phyloP scores from a whole-genome alignment of 768 basidiomycete genomes.

The Lactifluus piperatus region DNA sequence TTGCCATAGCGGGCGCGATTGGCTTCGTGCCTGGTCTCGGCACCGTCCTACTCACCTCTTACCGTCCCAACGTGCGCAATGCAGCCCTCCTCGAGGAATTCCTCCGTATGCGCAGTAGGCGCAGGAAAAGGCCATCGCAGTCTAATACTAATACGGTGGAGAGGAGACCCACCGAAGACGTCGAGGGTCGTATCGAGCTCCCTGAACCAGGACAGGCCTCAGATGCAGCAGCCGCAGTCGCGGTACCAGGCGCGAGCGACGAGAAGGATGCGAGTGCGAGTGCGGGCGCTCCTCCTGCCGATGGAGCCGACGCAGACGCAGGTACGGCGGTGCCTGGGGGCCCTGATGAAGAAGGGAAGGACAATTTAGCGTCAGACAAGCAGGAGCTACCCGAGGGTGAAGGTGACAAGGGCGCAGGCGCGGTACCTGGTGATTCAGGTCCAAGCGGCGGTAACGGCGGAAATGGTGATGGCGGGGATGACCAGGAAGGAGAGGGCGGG shows the following conservation, averaged over 20 bases:
- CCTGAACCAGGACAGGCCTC: neutral
- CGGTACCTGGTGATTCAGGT: neutral
- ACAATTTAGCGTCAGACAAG: no score
- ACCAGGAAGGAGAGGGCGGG: neutral
- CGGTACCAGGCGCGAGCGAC: no score
- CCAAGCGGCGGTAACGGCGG: no score
- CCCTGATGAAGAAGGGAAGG: neutral
- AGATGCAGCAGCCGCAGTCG: neutral
- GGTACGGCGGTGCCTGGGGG: neutral
- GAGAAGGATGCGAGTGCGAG: no score
- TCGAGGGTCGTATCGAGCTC: neutral
- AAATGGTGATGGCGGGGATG: no score
- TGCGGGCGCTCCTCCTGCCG: no score
- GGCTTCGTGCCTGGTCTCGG: conserved; percentile 68
- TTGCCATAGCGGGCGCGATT: conserved; percentile 54
- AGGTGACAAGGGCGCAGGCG: neutral
- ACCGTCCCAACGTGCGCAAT: conserved; percentile 86
- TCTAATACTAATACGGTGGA: neutral
- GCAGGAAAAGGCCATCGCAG: neutral
- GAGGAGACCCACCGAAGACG: neutral
- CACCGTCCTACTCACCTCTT: conserved; percentile 66
- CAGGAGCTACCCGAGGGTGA: no score
- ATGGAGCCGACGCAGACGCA: no score
- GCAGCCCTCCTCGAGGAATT: conserved; percentile 81
- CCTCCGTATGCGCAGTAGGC: conserved; percentile 56